Evolutionary conservation across 2,329 filamentous ascomycete species (phyloP), one percentile per base, ranked within the genome.

Genomic region (Paecilomyces niveus): DNA sequence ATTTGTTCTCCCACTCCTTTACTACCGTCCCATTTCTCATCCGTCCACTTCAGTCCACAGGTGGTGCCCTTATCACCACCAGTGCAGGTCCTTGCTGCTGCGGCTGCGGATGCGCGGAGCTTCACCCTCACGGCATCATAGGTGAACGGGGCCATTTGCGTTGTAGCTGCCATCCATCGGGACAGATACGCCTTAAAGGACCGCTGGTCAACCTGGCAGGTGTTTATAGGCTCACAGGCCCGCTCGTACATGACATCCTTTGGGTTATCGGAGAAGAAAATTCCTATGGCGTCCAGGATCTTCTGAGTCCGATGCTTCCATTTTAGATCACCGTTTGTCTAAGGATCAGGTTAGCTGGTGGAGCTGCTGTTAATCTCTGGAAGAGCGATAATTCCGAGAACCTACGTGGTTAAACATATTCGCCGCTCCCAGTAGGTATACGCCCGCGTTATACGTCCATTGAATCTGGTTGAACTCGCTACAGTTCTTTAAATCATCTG

Each of bases 161-260:
- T 80, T 3, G 83, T 79, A 3, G 80, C 76, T n/a, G 82, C 83
- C 74, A 80, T 78, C 80, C 84, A 89, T 49, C 86, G 82, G 0
- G 81, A 75, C 3, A 88, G 76, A 67, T 86, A 88, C 6, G 84
- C 84, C 71, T 88, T 89, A 78, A 88, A 89, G 0, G 81, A 82
- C 54, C 78, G 81, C 69, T 87, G 84, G 61, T 88, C 85, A n/a
- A 81, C 76, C 69, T 86, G 82, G 72, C 85, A 88, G 11, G 72
- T 78, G 62, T 76, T 69, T 58, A 77, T 65, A 51, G 67, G 71
- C 67, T 88, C 85, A 66, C 86, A 89, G 18, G 83, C 80, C 51
- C 77, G 74, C 68, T 88, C 85, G 64, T 78, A 84, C 76, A 86
- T 81, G 60, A 86, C 57, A 4, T 60, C 55, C 54, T 56, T 57